phyloP scores from a whole-genome alignment of 306 rosid species.

The Hylodesmum podocarpum region DNA sequence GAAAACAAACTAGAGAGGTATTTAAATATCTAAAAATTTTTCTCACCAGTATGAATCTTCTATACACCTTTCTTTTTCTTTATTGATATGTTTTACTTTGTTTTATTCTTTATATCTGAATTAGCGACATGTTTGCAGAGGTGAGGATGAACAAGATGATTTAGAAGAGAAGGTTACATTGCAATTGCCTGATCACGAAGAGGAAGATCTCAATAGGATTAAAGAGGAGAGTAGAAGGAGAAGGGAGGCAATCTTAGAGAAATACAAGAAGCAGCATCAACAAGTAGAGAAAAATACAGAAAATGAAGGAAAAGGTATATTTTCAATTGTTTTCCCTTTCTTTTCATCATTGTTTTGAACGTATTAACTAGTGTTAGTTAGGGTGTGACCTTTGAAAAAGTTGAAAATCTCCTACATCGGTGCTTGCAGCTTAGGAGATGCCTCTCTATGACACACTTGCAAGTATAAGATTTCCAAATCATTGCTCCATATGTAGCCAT shows the following conservation, averaged over 20 bases:
- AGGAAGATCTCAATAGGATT: slow-evolving; percentile 66
- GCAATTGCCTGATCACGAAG: slow-evolving; percentile 62
- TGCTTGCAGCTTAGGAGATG: neutral
- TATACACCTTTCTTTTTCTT: neutral
- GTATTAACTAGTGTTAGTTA: neutral
- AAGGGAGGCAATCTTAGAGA: slow-evolving; percentile 69
- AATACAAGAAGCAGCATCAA: slow-evolving; percentile 53
- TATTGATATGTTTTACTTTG: neutral
- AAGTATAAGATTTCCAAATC: neutral
- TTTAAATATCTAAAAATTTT: neutral
- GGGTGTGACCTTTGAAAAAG: neutral
- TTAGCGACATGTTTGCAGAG: slow-evolving; percentile 35
- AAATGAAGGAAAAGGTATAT: slow-evolving; percentile 45
- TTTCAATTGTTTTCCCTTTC: neutral
- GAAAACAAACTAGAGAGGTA: slow-evolving; percentile 44
- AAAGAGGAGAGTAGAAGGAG: slow-evolving; percentile 78
- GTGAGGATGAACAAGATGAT: slow-evolving; percentile 58
- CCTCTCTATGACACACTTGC: neutral
- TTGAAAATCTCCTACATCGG: neutral
- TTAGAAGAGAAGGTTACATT: slow-evolving; percentile 42
- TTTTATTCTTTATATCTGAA: neutral
- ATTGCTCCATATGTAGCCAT: neutral
- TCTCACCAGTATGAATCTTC: neutral
- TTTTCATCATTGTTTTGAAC: neutral
- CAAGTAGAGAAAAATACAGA: slow-evolving; percentile 35